phyloP scores from a whole-genome alignment of 2,329 filamentous ascomycete genomes.

The Cercospora citrullina region DNA sequence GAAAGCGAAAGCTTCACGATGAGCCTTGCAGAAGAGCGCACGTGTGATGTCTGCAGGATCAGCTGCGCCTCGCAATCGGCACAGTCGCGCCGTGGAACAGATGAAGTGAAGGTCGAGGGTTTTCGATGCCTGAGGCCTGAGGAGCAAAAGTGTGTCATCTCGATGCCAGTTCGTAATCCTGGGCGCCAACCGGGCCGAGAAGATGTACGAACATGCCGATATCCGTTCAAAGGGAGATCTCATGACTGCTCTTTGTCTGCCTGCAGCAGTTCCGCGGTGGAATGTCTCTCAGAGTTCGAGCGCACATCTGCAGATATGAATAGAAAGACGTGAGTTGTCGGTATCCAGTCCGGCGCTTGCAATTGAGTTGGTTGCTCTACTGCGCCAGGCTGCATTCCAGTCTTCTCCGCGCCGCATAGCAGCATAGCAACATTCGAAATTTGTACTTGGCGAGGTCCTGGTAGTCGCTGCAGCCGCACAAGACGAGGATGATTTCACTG shows the following conservation, averaged over 20 bases:
- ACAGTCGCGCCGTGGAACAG: neutral
- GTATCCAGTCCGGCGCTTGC: neutral
- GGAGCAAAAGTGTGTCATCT: neutral
- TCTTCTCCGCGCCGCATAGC: neutral
- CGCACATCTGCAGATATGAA: neutral
- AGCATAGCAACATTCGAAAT: neutral
- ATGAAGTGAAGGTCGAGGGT: neutral
- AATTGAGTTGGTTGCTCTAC: neutral
- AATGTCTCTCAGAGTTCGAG: neutral
- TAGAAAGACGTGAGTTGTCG: neutral
- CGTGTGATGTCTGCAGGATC: constrained; percentile 3
- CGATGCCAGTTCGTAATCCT: neutral
- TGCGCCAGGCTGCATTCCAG: constrained; percentile 7
- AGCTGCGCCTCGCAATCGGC: constrained; percentile 10
- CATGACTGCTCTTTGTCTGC: neutral
- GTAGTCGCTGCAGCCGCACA: neutral
- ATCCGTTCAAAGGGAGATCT: constrained; percentile 4
- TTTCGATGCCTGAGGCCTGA: neutral
- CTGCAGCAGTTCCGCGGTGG: neutral
- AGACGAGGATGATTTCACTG: constrained; percentile 1
- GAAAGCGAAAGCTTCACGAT: neutral
- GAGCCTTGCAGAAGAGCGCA: neutral
- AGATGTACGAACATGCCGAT: neutral
- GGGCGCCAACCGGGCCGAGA: constrained; percentile 3
- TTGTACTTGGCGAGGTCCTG: neutral